phyloP scores from a whole-genome alignment of 2,329 filamentous ascomycete genomes.

The Neopestalotiopsis clavispora region DNA sequence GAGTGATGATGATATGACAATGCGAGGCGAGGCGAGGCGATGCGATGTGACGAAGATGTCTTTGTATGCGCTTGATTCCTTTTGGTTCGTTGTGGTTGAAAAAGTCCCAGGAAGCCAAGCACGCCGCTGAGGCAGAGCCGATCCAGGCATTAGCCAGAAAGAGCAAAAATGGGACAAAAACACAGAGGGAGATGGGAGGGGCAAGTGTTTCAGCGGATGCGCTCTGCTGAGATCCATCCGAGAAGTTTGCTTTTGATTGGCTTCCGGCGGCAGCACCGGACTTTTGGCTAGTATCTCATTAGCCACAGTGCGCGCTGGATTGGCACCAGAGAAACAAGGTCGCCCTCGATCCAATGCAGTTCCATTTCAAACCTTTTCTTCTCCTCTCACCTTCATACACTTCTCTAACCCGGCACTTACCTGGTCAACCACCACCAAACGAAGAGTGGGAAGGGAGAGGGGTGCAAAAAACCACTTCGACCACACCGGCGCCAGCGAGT shows the following conservation, averaged over 20 bases:
- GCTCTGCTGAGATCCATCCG: conserved; percentile 9
- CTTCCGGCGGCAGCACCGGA: conserved; percentile 4
- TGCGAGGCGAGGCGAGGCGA: neutral
- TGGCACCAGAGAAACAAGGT: neutral
- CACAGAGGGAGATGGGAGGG: conserved; percentile 6
- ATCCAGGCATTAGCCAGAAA: conserved; percentile 11
- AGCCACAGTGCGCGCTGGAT: conserved; percentile 8
- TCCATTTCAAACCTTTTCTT: conserved; percentile 11
- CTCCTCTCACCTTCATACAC: neutral
- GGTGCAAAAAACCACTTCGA: neutral
- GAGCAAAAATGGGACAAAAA: conserved; percentile 11
- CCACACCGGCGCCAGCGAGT: conserved; percentile 10
- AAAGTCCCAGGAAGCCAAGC: neutral
- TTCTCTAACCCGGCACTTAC: conserved; percentile 1
- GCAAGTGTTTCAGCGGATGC: conserved; percentile 21
- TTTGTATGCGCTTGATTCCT: neutral
- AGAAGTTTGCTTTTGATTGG: conserved; percentile 2
- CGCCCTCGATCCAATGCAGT: neutral
- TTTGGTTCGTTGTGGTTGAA: neutral
- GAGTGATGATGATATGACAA: neutral
- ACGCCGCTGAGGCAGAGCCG: conserved; percentile 3
- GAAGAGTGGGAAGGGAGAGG: neutral
- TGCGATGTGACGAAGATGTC: neutral
- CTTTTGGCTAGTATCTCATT: conserved; percentile 10
- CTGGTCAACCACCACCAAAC: neutral